Evolutionary conservation across 2,329 filamentous ascomycete genomes (phyloP).

Genomic region (Periconia digitata): DNA sequence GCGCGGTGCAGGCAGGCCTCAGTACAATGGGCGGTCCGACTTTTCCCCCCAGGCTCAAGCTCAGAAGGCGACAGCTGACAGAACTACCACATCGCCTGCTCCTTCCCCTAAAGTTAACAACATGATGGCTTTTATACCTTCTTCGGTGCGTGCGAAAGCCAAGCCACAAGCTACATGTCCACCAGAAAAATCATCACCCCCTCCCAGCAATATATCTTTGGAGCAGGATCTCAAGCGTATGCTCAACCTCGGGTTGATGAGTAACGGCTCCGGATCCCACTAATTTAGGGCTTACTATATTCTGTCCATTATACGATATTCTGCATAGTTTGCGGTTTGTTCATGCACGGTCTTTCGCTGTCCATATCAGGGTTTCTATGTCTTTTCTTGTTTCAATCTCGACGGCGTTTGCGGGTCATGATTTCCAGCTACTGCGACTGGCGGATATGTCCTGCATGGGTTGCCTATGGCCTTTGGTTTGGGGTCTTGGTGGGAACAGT

Average conservation of each 20-base stretch:
- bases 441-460: constrained; percentile 12
- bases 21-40: constrained; percentile 23
- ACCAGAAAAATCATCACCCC: constrained; percentile 15
- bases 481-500: constrained; percentile 8
- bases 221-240: constrained; percentile 41
- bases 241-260: constrained; percentile 33
- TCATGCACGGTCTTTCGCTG: constrained; percentile 19
- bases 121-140: constrained; percentile 39
- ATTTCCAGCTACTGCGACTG: constrained; percentile 16
- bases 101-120: constrained; percentile 23
- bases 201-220: constrained; percentile 26
- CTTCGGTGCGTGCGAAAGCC: constrained; percentile 40
- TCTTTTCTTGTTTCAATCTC: constrained; percentile 15
- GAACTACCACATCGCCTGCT: constrained; percentile 11
- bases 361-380: constrained; percentile 22
- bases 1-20: constrained; percentile 24
- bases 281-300: constrained; percentile 5
- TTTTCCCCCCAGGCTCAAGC: constrained; percentile 18
- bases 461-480: constrained; percentile 9
- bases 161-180: constrained; percentile 19
- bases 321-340: constrained; percentile 26
- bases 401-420: constrained; percentile 21
- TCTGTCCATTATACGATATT: constrained; percentile 17
- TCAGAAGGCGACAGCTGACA: constrained; percentile 13
- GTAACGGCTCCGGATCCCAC: constrained; percentile 24